Base-by-base conservation (phyloP, 1,284 basidiomycete genomes). In the Coriolopsis trogii region DNA sequence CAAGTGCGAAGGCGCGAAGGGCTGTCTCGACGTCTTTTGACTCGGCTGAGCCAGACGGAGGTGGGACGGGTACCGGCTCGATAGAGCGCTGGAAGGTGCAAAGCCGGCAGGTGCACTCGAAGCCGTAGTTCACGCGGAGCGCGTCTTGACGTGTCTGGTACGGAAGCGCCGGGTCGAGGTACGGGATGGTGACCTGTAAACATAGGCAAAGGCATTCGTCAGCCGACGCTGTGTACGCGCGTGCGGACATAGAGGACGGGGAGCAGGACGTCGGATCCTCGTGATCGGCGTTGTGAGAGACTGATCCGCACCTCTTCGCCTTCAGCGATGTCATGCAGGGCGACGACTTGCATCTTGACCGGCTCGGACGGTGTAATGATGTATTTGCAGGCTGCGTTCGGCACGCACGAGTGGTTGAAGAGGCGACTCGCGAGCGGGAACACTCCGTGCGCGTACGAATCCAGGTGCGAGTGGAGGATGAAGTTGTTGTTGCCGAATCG, bases 401-500 rank as follows among this genome's bases (percentile, higher is more conserved):
- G 88, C 12, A 76, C 60, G 65, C 89, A 91, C 4, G 87, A 89
- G 63, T 91, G 89, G 63, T 91, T 91, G 70, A 90, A 88, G 9
- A 82, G 64, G 10, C 87, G 77, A 62, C 89, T 90, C 2, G 88
- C 82, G 18, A 81, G 65, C 7, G 89, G 85, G 53, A 87, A 90
- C 25, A 89, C 73, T 0, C 87, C 89, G 68, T 89, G 84, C 0
- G 79, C 89, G 59, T 84, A 75, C 1, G 83, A 77, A 13, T 70
- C 77, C 28, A 89, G 70, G 69, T 89, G 85, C 2, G 82, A 85
- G 61, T 89, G 85, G 24, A 91, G 68, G 9, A 82, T 73, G 65
- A 89, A 90, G 62, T 91, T 89, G 65, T 90, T 91, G 70, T 89
- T 91, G 36, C 80, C 79, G 59, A 87, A 90, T 31, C 87, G 80